These are phyloP conservation scores for Tylopilus sp. DNA, from an alignment of 1,284 basidiomycete species.

Conservation along the genomic window DNA sequence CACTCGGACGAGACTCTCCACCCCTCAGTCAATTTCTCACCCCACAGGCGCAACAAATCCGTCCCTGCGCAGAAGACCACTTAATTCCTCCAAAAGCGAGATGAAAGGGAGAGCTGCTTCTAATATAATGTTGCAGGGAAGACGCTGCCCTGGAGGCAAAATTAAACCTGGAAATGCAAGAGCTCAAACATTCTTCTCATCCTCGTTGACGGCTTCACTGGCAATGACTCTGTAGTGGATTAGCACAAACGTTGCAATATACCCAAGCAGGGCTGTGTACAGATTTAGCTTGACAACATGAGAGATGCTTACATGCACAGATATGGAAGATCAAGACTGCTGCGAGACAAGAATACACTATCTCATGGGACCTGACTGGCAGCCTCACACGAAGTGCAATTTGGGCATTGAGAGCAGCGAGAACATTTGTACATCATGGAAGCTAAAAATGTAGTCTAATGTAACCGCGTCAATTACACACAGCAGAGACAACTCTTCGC, in stretches of 20 bases:
- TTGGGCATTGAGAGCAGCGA: conserved; percentile 31
- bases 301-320: conserved; percentile 35
- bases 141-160: conserved; percentile 18
- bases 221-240: conserved; percentile 37
- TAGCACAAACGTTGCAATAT: conserved; percentile 40
- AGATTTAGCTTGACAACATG: background rate
- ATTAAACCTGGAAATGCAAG: background rate
- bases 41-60: too few species aligned
- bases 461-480: conserved; percentile 2
- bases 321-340: conserved; percentile 45
- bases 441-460: conserved; percentile 40
- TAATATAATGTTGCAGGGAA: conserved; percentile 26
- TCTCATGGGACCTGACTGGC: conserved; percentile 19
- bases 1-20: too few species aligned
- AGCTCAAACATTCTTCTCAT: conserved; percentile 26
- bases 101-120: conserved; percentile 26
- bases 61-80: too few species aligned
- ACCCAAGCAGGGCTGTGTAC: conserved; percentile 39
- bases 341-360: conserved; percentile 42
- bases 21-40: too few species aligned
- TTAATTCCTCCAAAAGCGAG: background rate
- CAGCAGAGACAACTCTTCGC: conserved; percentile 7
- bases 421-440: conserved; percentile 45
- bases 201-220: conserved; percentile 25
- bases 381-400: conserved; percentile 22